Percentiles rank a stretch among this genome's conserved stretches.
phyloP scores from a whole-genome alignment of 2,329 filamentous ascomycete species.

The Didymella sp. region DNA sequence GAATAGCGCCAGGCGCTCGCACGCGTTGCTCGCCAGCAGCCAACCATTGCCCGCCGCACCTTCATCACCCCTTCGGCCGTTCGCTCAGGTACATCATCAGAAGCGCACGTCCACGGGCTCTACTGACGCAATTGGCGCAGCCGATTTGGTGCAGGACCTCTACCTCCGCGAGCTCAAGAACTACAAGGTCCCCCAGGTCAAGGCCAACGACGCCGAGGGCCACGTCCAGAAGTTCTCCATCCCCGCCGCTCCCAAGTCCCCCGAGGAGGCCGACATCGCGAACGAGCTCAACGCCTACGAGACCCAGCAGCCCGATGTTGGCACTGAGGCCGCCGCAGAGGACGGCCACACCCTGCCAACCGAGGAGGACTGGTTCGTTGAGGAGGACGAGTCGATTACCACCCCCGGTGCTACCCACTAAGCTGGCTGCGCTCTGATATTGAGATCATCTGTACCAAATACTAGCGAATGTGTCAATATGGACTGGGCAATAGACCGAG shows the following conservation, averaged over 20 bases:
- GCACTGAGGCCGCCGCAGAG: conserved; percentile 67
- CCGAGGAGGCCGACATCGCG: conserved; percentile 93
- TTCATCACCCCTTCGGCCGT: conserved; percentile 68
- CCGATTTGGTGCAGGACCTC: conserved; percentile 96
- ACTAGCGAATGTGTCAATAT: conserved; percentile 46
- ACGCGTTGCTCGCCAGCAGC: conserved; percentile 66
- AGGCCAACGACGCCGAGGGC: conserved; percentile 85
- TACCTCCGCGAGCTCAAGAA: conserved; percentile 95
- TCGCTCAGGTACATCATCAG: conserved; percentile 64
- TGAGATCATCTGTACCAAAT: conserved; percentile 43
- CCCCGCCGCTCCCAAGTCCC: conserved; percentile 82
- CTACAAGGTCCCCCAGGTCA: conserved; percentile 87
- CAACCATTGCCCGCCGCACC: conserved; percentile 64
- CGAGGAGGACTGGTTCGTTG: conserved; percentile 82
- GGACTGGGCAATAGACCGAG: conserved; percentile 36
- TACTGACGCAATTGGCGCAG: conserved; percentile 60
- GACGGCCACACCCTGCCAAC: conserved; percentile 64
- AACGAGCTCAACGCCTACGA: conserved; percentile 94
- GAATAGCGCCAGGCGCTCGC: conserved; percentile 66
- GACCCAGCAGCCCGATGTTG: conserved; percentile 89
- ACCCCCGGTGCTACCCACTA: conserved; percentile 51
- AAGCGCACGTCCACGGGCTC: conserved; percentile 23
- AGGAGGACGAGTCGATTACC: conserved; percentile 63
- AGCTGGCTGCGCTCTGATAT: conserved; percentile 17
- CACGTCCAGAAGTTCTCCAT: conserved; percentile 87